Base-by-base conservation (phyloP, 176 grass and related monocot species). In the Metroxylon sagu region DNA sequence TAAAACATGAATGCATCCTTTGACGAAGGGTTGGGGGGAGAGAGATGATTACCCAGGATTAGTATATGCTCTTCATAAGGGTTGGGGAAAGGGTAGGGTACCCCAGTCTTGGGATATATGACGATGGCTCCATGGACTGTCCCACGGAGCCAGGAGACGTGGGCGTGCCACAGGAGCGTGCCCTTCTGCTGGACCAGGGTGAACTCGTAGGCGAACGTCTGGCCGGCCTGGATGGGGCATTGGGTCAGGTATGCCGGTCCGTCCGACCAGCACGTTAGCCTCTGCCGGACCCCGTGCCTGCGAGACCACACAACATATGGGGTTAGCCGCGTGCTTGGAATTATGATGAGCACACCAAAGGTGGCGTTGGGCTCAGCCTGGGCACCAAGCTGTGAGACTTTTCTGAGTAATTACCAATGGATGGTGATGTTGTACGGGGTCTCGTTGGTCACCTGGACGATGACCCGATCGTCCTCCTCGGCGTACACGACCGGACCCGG, bases 181-280 rank as follows among this genome's bases (percentile, higher is more conserved):
- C 35, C 35, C 35, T 43, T 43, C 35, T 43, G 35, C 35, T 43
- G 35, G 35, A 43, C 35, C 8, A 43, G 7, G 10, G 35, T 43
- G 35, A 61, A 62, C 31, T 86, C 66, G 30, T 95, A 89, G 18
- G 52, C 25, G 57, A 82, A 95, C 70, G 59, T 86, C 62, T 74
- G 76, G 51, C 77, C 83, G 0, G 30, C 18, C 71, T 76, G 85
- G 19, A 95, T 79, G 54, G 90, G 90, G 74, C 85, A 95, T 66
- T 95, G 90, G 49, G 85, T 86, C 30, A 95, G 74, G 65, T 89
- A 89, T 29, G 79, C 1, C 28, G 86, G 83, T 19, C 90, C 86
- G 56, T 95, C 90, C 6, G 79, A 73, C 90, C 86, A 95, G 17
- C 81, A 74, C 29, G 73, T 86, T 18, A 63, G 63, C 73, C 74